phyloP scores from a whole-genome alignment of 495 filamentous ascomycete genomes.

The Lindgomyces ingoldianus region DNA sequence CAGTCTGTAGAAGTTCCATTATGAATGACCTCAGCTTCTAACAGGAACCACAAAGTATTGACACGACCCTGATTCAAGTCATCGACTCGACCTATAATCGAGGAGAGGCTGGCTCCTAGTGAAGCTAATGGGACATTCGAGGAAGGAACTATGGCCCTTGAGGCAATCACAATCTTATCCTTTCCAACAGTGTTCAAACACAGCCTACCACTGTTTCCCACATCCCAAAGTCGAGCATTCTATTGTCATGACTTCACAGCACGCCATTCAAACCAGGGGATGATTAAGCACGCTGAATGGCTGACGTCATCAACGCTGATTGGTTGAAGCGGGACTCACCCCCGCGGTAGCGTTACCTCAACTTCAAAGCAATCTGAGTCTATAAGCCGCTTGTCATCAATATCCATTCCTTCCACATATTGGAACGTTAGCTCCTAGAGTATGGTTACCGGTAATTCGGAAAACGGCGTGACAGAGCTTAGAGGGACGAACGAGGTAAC shows the following conservation, averaged over 20 bases:
- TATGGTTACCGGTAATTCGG: neutral
- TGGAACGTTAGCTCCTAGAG: neutral
- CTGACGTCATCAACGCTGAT: constrained; percentile 19
- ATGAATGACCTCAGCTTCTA: no score
- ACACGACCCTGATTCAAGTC: no score
- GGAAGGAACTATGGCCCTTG: no score
- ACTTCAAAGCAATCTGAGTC: no score
- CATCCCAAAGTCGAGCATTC: neutral
- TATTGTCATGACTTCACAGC: neutral
- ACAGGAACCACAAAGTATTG: no score
- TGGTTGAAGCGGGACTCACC: constrained; percentile 13
- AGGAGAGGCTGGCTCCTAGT: no score
- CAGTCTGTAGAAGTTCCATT: constrained; percentile 68
- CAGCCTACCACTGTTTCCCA: neutral
- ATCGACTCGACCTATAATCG: no score
- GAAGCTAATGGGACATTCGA: no score
- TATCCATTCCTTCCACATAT: no score
- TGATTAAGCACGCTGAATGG: constrained; percentile 11
- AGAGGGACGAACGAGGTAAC: constrained; percentile 12
- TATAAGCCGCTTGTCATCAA: neutral
- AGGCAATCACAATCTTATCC: no score
- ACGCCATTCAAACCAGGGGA: neutral
- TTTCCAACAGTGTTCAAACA: no score
- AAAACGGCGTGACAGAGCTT: neutral
- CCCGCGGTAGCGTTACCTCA: neutral